Percentiles rank a stretch among this genome's conserved stretches.
Evolutionary conservation across 2,329 filamentous ascomycete species (phyloP).

Genomic region (Eutypella sp.): DNA sequence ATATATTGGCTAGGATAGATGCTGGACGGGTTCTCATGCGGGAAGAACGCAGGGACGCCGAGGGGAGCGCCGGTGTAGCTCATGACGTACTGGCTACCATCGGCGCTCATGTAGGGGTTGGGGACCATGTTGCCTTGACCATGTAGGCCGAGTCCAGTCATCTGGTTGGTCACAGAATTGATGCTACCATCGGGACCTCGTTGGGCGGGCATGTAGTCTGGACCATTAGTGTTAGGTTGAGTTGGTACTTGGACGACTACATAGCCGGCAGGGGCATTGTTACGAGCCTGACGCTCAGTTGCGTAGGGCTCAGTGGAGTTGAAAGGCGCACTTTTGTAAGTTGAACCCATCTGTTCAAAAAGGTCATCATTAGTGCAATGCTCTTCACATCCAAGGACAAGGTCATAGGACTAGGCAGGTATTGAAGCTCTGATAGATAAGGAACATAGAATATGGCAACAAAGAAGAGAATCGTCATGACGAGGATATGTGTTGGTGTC

Average conservation of each 20-base stretch:
- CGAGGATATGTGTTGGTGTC: no score
- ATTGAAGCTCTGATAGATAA: neutral
- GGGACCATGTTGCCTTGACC: slow-evolving; percentile 23
- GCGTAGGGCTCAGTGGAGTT: slow-evolving; percentile 10
- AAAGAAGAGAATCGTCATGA: no score
- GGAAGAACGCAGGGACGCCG: slow-evolving; percentile 17
- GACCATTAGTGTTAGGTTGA: slow-evolving; percentile 16
- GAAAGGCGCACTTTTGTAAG: neutral
- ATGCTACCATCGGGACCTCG: slow-evolving; percentile 19
- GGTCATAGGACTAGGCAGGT: neutral
- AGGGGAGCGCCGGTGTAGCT: slow-evolving; percentile 16
- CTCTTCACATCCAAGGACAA: neutral
- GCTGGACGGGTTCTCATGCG: slow-evolving; percentile 15
- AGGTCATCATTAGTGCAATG: neutral
- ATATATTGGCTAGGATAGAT: slow-evolving; percentile 29
- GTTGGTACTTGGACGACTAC: slow-evolving; percentile 17
- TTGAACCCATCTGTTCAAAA: slow-evolving; percentile 1
- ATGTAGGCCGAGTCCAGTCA: slow-evolving; percentile 31
- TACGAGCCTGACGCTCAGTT: slow-evolving; percentile 14
- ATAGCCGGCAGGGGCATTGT: slow-evolving; percentile 16
- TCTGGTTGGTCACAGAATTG: slow-evolving; percentile 22
- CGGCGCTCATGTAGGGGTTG: slow-evolving; percentile 24
- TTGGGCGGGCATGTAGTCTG: slow-evolving; percentile 14
- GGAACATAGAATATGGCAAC: no score
- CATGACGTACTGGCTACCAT: slow-evolving; percentile 28